These are phyloP conservation scores for Aphanomyces astaci DNA, from an alignment of 352 stramenopile species.

Conservation along the genomic window DNA sequence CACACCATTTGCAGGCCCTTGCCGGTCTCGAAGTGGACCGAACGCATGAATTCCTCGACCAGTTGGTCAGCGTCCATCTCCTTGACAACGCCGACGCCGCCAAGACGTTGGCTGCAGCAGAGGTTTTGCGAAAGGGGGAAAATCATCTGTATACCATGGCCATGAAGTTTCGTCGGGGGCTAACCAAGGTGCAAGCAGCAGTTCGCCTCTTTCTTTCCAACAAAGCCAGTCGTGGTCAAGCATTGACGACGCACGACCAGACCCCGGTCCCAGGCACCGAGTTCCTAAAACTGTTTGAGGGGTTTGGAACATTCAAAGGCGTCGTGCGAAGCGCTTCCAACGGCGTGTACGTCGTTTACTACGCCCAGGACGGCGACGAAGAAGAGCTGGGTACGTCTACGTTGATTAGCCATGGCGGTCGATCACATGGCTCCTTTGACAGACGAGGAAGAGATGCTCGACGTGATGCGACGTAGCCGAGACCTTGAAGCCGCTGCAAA, in stretches of 20 bases:
- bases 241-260: slow-evolving; percentile 36
- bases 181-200: slow-evolving; percentile 61
- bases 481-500: not conserved
- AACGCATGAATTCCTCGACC: slow-evolving; percentile 64
- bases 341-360: slow-evolving; percentile 46
- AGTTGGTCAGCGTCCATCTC: slow-evolving; percentile 58
- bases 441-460: slow-evolving; percentile 21
- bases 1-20: slow-evolving; percentile 25
- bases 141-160: slow-evolving; percentile 58
- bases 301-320: slow-evolving; percentile 58
- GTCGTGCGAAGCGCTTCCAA: slow-evolving; percentile 40
- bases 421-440: too few species aligned
- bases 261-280: slow-evolving; percentile 35
- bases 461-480: not conserved
- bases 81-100: slow-evolving; percentile 40
- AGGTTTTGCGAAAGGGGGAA: slow-evolving; percentile 53
- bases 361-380: slow-evolving; percentile 54
- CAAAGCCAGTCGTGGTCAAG: too few species aligned
- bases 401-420: too few species aligned
- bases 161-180: slow-evolving; percentile 59
- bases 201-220: slow-evolving; percentile 58
- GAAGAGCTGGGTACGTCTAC: slow-evolving; percentile 70
- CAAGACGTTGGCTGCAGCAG: slow-evolving; percentile 39
- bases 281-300: slow-evolving; percentile 66
- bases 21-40: slow-evolving; percentile 54